Percentiles rank a stretch among this genome's conserved stretches.
Evolutionary conservation across 2,329 filamentous ascomycete genomes (phyloP).

Genomic region (Penicillium sp.): DNA sequence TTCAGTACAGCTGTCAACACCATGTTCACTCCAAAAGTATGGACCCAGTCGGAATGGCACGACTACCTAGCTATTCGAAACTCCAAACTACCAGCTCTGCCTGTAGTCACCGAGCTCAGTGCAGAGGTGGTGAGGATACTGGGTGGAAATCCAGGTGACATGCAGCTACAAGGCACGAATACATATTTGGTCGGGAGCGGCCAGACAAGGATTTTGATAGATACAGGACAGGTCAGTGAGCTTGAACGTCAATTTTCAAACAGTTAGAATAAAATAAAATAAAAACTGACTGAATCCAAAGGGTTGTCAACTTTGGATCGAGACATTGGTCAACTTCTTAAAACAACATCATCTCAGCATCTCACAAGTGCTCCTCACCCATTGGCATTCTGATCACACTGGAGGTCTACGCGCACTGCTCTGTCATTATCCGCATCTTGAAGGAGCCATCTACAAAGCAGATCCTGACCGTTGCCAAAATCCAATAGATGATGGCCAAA

Average conservation of each 20-base stretch:
- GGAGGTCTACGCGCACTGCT: constrained; percentile 3
- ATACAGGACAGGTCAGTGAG: constrained; percentile 26
- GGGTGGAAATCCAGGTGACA: constrained; percentile 45
- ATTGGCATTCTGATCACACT: constrained; percentile 7
- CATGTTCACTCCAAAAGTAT: neutral
- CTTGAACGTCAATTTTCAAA: too few species aligned
- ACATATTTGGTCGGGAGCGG: constrained; percentile 40
- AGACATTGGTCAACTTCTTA: constrained; percentile 1
- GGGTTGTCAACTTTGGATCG: constrained; percentile 5
- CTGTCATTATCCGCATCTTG: constrained; percentile 1
- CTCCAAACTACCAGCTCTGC: constrained; percentile 32
- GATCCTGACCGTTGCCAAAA: neutral
- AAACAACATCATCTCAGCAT: constrained; percentile 2
- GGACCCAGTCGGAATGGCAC: constrained; percentile 2
- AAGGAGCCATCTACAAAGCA: neutral
- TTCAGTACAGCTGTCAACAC: too few species aligned
- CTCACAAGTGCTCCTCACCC: constrained; percentile 1
- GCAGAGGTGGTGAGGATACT: constrained; percentile 41
- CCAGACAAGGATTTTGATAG: constrained; percentile 30
- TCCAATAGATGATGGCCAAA: constrained; percentile 1
- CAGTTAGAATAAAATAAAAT: too few species aligned
- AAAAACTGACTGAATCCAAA: neutral
- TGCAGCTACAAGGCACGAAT: constrained; percentile 40
- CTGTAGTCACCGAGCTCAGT: constrained; percentile 39
- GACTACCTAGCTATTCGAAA: constrained; percentile 3